These are phyloP conservation scores for Posidonia australis DNA, from an alignment of 106 monocot genomes.

Conservation along the genomic window DNA sequence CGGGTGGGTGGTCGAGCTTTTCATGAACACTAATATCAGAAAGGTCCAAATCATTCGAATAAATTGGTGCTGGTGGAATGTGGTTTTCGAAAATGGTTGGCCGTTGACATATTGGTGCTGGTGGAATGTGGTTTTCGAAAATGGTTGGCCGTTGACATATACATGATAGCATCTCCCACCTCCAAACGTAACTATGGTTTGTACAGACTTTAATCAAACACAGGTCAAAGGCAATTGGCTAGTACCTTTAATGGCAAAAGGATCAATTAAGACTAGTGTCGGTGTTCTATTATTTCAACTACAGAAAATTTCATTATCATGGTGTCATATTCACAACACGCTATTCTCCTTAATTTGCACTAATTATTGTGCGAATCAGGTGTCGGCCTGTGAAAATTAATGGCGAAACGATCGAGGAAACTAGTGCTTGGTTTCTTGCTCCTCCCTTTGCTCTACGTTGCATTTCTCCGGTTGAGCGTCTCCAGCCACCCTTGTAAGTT, in stretches of 20 bases:
- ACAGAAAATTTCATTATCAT: neutral
- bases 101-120: neutral
- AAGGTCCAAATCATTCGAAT: neutral
- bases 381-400: constrained; percentile 1
- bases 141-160: neutral
- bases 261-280: too few species aligned
- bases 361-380: neutral
- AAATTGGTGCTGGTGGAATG: too few species aligned
- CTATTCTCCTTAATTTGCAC: neutral
- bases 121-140: neutral
- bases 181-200: neutral
- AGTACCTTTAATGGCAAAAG: too few species aligned
- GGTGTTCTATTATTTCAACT: neutral
- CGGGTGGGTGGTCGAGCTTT: too few species aligned
- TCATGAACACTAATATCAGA: too few species aligned
- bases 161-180: neutral
- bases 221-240: neutral
- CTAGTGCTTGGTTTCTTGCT: constrained; percentile 13
- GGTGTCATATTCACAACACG: neutral
- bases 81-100: too few species aligned
- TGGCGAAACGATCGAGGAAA: constrained; percentile 18
- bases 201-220: neutral
- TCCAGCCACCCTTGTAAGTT: constrained; percentile 8
- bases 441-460: constrained; percentile 16
- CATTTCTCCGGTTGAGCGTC: constrained; percentile 10